Base-by-base conservation (phyloP, 345 rosid genomes). In the Sisymbrium altissimum region DNA sequence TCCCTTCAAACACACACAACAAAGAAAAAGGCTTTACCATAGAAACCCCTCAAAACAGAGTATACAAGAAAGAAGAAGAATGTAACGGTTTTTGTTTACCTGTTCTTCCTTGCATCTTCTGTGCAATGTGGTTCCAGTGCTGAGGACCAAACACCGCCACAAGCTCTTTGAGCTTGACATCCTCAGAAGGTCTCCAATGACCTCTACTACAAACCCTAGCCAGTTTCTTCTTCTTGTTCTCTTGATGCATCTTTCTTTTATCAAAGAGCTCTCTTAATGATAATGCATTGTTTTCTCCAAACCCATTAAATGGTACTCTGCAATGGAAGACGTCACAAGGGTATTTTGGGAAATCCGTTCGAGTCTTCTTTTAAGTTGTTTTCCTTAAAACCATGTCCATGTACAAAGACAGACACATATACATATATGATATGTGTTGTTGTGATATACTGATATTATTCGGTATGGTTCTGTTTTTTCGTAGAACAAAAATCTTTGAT, bases 41-140 rank as follows among this genome's bases (percentile, higher is more conserved):
- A n/a, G n/a, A n/a, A n/a, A n/a, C n/a, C n/a, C n/a, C n/a, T 38
- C 9, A 11, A 27, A 52, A 40, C 1, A 9, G 38, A 32, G 27
- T 11, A 21, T 3, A 36, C 64, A 58, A 58, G 8, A 2, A 27
- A 40, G n/a, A 38, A 36, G 39, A 39, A 53, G 3, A 15, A 9
- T 14, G 4, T 19, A 49, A 49, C 14, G 5, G 27, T 49, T 32
- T 32, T 55, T 0, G 12, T 49, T 46, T 81, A 90, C 98, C 97
- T 76, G 97, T 86, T 88, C 97, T 87, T 74, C 90, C 97, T 49
- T 78, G 65, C 56, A 93, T 88, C 78, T 88, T 78, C 74, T 85
- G 83, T 41, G 93, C 93, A 61, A 90, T 88, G 82, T 83, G 72
- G 78, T 86, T 87, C 98, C 98, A 93, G 68, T 93, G 88, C 80